phyloP scores from a whole-genome alignment of 2,329 filamentous ascomycete genomes.

The Fusarium albidum region DNA sequence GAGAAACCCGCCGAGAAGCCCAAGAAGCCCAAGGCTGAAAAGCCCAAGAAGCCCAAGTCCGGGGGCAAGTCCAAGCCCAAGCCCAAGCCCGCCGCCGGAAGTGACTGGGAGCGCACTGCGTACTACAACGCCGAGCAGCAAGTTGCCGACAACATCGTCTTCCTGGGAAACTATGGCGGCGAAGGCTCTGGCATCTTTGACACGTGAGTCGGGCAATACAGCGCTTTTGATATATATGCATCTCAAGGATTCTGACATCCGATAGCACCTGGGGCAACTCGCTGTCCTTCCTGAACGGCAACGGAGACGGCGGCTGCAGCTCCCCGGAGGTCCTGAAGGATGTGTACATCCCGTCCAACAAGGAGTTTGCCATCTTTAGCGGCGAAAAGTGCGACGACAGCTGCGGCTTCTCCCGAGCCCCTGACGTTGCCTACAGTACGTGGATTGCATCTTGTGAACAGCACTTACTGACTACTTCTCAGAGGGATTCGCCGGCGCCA shows the following conservation, averaged over 20 bases:
- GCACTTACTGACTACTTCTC: slow-evolving; percentile 7
- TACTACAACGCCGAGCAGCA: slow-evolving; percentile 55
- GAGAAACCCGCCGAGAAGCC: not conserved
- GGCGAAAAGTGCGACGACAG: slow-evolving; percentile 51
- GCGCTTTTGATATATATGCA: too few species aligned
- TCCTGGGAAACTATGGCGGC: slow-evolving; percentile 58
- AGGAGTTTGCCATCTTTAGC: slow-evolving; percentile 57
- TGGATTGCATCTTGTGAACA: not conserved
- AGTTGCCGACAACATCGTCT: slow-evolving; percentile 54
- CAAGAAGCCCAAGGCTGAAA: slow-evolving; percentile 3
- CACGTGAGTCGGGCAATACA: too few species aligned
- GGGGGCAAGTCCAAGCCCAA: slow-evolving; percentile 17
- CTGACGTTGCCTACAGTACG: slow-evolving; percentile 56
- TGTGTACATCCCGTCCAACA: slow-evolving; percentile 50
- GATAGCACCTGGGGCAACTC: slow-evolving; percentile 54
- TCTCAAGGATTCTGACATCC: slow-evolving; percentile 13
- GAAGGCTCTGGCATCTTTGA: slow-evolving; percentile 54
- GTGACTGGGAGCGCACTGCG: slow-evolving; percentile 51
- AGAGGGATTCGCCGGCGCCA: slow-evolving; percentile 76
- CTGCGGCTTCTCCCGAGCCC: slow-evolving; percentile 55
- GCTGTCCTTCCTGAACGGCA: slow-evolving; percentile 54
- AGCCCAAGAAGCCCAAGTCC: slow-evolving; percentile 8
- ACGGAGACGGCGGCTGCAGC: slow-evolving; percentile 49
- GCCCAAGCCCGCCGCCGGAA: slow-evolving; percentile 24
- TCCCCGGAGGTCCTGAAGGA: slow-evolving; percentile 52